Conservation (phyloP, 2,329 filamentous ascomycete species). For the Stagonosporopsis cucurbitacearum region DNA sequence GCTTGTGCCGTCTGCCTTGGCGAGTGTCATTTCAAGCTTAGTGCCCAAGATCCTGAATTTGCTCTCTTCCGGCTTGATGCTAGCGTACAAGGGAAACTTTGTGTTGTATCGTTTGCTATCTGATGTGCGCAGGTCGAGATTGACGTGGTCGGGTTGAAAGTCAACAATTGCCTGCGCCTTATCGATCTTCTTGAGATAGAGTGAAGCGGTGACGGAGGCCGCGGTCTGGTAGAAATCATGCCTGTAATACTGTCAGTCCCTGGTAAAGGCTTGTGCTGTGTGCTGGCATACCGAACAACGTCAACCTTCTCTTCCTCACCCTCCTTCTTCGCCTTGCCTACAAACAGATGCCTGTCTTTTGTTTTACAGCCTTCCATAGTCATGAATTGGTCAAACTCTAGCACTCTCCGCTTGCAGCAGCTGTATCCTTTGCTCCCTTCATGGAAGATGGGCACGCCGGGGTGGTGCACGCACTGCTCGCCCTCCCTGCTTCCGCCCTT, state of each 20-base stretch:
- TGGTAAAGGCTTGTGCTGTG: not conserved
- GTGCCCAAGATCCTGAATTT: constrained; percentile 84
- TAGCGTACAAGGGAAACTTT: constrained; percentile 75
- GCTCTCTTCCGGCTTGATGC: constrained; percentile 77
- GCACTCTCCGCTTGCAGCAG: constrained; percentile 92
- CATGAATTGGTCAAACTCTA: constrained; percentile 98
- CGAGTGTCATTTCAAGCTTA: constrained; percentile 82
- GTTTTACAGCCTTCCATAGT: constrained; percentile 90
- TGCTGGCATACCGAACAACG: constrained; percentile 68
- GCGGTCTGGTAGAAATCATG: constrained; percentile 96
- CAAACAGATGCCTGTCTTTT: constrained; percentile 81
- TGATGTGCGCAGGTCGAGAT: constrained; percentile 82
- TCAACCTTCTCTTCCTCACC: constrained; percentile 75
- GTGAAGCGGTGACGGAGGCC: constrained; percentile 81
- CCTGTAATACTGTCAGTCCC: constrained; percentile 49
- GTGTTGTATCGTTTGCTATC: constrained; percentile 84
- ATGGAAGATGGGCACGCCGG: constrained; percentile 91
- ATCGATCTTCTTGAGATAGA: constrained; percentile 97
- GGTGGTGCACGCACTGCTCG: constrained; percentile 87
- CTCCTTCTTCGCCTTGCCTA: constrained; percentile 77
- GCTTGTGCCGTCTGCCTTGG: constrained; percentile 74
- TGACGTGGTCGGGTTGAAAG: constrained; percentile 69
- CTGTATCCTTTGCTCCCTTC: constrained; percentile 98
- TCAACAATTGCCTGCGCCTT: constrained; percentile 76
- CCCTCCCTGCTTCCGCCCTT: constrained; percentile 60